Base-by-base conservation (phyloP, 2,329 filamentous ascomycete genomes). In the Monilinia vaccinii-corymbosi region DNA sequence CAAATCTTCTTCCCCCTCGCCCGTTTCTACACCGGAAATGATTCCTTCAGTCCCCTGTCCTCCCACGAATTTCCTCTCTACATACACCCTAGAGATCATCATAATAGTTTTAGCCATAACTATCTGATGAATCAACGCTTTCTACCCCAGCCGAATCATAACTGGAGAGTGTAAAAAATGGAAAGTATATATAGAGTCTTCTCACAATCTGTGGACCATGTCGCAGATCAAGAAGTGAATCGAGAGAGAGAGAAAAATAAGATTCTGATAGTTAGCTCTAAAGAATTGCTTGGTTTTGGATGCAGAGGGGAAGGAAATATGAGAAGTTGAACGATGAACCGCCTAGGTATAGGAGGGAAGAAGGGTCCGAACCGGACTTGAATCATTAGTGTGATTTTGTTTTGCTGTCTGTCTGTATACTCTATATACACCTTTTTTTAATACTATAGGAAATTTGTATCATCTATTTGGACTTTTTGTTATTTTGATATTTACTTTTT, bases 1-100 rank as follows among this genome's bases (percentile, higher is more conserved):
- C n/a, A n/a, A n/a, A n/a, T n/a, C n/a, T n/a, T n/a, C n/a, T n/a
- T n/a, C n/a, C n/a, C n/a, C n/a, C n/a, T n/a, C n/a, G n/a, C n/a
- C n/a, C n/a, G n/a, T n/a, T 74, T 42, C 18, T 52, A 34, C 11
- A 38, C 6, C 6, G 36, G 18, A 31, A 6, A 42, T 21, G 16
- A 42, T 8, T 31, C 18, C 5, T 10, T 6, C 6, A 42, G 36
- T 10, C 1, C 36, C 10, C 10, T 52, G 1, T 53, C 38, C 18
- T 44, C 18, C 11, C 50, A 53, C 18, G 50, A 53, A 44, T 21
- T 1, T 0, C 32, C 32, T 2, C 44, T 53, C 7, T n/a, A n/a
- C n/a, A n/a, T 53, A 44, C 50, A 44, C 21, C 8, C 14, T 53
- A 18, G 50, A 44, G 18, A 23, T 32, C 0, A 1, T 16, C 1